Evolutionary conservation across 192 early-diverging fungal genomes (phyloP).

Genomic region (Funneliformis geosporum): DNA sequence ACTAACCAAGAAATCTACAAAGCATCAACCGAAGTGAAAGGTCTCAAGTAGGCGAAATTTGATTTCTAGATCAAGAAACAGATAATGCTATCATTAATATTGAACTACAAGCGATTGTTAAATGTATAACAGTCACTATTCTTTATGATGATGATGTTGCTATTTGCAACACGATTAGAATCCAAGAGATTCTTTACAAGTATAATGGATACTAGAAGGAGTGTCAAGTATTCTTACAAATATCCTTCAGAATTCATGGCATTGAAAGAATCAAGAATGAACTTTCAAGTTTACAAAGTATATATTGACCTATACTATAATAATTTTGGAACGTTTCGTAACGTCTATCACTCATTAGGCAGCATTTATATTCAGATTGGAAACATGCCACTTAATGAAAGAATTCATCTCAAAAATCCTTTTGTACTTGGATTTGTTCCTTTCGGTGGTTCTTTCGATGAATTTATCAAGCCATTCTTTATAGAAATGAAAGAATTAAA

Average conservation of each 20-base stretch:
- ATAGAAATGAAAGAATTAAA: not conserved
- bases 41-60: not conserved
- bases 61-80: not conserved
- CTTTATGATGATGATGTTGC: too few relatives aligned
- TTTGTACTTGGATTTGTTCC: conserved; percentile 5
- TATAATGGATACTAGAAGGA: not conserved
- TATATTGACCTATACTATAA: not conserved
- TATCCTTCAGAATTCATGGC: not conserved
- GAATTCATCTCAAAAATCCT: not conserved
- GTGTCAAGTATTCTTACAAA: not conserved
- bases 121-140: not conserved
- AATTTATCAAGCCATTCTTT: conserved; percentile 8
- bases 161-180: too few relatives aligned
- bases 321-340: not conserved
- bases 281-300: not conserved
- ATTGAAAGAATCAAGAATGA: not conserved
- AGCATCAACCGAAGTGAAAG: not conserved
- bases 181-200: conserved; percentile 8
- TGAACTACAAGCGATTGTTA: not conserved
- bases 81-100: not conserved
- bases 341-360: not conserved
- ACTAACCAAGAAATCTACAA: not conserved
- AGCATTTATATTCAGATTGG: conserved; percentile 1
- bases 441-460: not conserved
- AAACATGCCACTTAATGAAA: not conserved